Evolutionary conservation across 176 grass and related monocot species (phyloP).

Genomic region (Juncus effusus): DNA sequence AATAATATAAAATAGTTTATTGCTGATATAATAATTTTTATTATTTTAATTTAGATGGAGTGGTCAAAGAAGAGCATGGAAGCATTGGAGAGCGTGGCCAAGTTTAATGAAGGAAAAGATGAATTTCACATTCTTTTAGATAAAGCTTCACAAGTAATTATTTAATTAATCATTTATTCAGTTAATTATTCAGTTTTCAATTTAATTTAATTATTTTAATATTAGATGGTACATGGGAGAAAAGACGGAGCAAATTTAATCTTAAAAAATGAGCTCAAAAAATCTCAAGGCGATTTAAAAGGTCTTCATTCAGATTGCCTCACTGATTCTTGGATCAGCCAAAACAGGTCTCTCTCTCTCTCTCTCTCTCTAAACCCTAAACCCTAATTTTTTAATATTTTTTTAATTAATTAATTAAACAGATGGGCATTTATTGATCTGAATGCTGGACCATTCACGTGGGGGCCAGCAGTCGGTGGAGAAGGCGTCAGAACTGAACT

Average conservation of each 20-base stretch:
- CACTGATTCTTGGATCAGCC: constrained; percentile 88
- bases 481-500: constrained; percentile 93
- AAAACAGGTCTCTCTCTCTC: constrained; percentile 46
- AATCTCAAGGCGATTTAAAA: constrained; percentile 44
- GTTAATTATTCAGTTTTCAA: constrained; percentile 18
- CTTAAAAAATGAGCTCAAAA: constrained; percentile 49
- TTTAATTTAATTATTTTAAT: constrained; percentile 26
- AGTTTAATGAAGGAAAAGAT: constrained; percentile 74
- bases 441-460: constrained; percentile 87
- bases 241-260: constrained; percentile 71
- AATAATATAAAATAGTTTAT: not conserved
- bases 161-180: constrained; percentile 1
- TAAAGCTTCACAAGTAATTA: constrained; percentile 67
- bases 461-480: constrained; percentile 92
- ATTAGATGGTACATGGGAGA: constrained; percentile 75
- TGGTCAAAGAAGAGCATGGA: constrained; percentile 81
- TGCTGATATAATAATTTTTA: constrained; percentile 3
- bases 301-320: constrained; percentile 89
- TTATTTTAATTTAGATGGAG: constrained; percentile 43
- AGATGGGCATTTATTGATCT: constrained; percentile 98
- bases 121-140: constrained; percentile 67
- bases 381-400: not conserved
- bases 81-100: constrained; percentile 52
- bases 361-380: not conserved
- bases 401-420: not conserved